Base-by-base conservation (phyloP, 75 land plant species). In the Isoetes taiwanensis region DNA sequence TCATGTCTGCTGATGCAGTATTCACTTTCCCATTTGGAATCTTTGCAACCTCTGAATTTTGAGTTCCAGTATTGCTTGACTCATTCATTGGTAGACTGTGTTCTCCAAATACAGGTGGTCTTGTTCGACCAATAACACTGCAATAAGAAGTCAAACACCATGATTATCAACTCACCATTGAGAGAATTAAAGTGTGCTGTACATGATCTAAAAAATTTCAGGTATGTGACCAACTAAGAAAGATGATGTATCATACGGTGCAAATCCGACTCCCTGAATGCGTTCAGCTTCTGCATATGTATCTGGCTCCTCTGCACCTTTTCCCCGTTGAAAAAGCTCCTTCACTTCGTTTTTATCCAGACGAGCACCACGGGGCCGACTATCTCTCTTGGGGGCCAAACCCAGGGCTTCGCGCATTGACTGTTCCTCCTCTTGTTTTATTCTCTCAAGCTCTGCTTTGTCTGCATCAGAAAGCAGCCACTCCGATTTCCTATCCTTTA, bases 251-350 rank as follows among this genome's bases (percentile, higher is more conserved):
- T 64, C 76, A 34, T 65, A 87, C 98, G 76, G 91, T 43, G 80
- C 41, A 64, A 87, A 93, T 16, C 98, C 98, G 59, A 93, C 79
- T 53, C 98, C 98, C 43, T 87, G 81, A 52, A 93, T 78, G 21
- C 64, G 68, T 33, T 80, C 90, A 23, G 87, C 98, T 60, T 87
- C 81, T 58, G 86, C 76, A 73, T 93, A 91, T 37, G 86, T 81
- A 24, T 59, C 79, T 52, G 80, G 80, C 33, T 93, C 98, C 60
- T 93, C 98, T 34, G 85, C 83, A 53, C 83, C 72, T 42, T 76
- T 79, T 19, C 90, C 82, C 56, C 83, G 69, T 73, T 84, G 86
- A 16, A 93, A 64, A 39, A 93, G 83, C 48, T 93, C 98, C 12
- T 73, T 67, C 41, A 69, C 70, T 61, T 93, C 98, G 56, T 82